phyloP scores from a whole-genome alignment of 2,329 filamentous ascomycete genomes.

The Cytospora mali region DNA sequence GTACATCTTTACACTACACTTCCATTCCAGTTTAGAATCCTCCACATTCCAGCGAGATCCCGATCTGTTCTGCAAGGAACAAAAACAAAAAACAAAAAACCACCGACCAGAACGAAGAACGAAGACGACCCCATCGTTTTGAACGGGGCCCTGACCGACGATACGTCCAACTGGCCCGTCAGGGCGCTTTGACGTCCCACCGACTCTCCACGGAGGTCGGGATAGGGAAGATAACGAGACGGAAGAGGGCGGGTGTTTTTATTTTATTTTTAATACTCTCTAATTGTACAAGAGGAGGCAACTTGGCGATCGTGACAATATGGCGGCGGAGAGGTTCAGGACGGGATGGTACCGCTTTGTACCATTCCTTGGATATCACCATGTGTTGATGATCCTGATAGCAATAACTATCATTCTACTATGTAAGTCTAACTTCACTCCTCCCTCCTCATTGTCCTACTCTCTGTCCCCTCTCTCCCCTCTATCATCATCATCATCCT shows the following conservation, averaged over 20 bases:
- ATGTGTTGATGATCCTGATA: conserved; percentile 98
- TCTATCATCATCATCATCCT: neutral
- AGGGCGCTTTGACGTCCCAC: conserved; percentile 27
- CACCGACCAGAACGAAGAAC: no score
- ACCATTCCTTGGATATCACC: conserved; percentile 72
- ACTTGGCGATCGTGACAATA: conserved; percentile 12
- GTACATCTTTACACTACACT: neutral
- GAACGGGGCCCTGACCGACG: conserved; percentile 3
- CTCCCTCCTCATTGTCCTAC: no score
- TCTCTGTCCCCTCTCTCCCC: neutral
- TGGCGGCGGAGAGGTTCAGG: conserved; percentile 42
- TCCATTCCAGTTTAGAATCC: neutral
- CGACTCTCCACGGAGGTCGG: conserved; percentile 29
- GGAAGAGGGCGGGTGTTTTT: neutral
- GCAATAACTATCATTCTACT: conserved; percentile 91
- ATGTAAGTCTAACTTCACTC: no score
- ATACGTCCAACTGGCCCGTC: conserved; percentile 19
- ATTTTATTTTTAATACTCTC: neutral
- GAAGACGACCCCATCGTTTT: neutral
- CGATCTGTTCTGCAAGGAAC: conserved; percentile 1
- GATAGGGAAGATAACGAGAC: conserved; percentile 12
- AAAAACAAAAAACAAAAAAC: neutral
- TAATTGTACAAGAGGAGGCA: neutral
- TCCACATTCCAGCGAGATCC: neutral
- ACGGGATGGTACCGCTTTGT: conserved; percentile 59